A percentile compares a stretch with the other conserved stretches of the same genome.
Conservation (phyloP, 148 eudicot species). For the Rhododendron henanense region DNA sequence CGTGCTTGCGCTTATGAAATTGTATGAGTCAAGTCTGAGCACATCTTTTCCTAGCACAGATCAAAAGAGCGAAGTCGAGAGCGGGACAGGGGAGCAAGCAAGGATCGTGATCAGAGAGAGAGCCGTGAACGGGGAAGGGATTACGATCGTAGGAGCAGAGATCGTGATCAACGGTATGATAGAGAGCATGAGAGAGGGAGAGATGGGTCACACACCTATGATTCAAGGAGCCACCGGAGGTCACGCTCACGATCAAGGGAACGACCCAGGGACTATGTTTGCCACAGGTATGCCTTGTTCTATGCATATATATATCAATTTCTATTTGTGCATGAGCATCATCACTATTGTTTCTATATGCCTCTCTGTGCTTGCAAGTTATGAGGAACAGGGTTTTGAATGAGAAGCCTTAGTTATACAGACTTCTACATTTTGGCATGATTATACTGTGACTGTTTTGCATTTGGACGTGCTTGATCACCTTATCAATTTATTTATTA, state of each 20-base stretch:
- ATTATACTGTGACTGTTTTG: not conserved
- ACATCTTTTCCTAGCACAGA: slow-evolving; percentile 27
- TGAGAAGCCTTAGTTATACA: not conserved
- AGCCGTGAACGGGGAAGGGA: slow-evolving; percentile 58
- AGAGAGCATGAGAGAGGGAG: slow-evolving; percentile 22
- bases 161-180: slow-evolving; percentile 54
- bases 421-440: not conserved
- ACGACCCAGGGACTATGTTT: slow-evolving; percentile 74
- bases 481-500: not conserved
- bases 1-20: not conserved
- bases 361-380: not conserved
- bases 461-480: not conserved
- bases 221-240: slow-evolving; percentile 71
- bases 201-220: slow-evolving; percentile 63
- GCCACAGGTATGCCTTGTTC: slow-evolving; percentile 47
- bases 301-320: not conserved
- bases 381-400: not conserved
- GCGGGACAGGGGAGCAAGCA: slow-evolving; percentile 12
- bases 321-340: not conserved
- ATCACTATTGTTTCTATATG: not conserved
- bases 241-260: slow-evolving; percentile 83
- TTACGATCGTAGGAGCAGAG: slow-evolving; percentile 65
- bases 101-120: slow-evolving; percentile 57
- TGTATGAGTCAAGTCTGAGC: not conserved
- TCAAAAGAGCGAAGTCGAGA: slow-evolving; percentile 62